Conservation (phyloP, 371 early-diverging fungal genomes). For the Dentiscutata heterogama region DNA sequence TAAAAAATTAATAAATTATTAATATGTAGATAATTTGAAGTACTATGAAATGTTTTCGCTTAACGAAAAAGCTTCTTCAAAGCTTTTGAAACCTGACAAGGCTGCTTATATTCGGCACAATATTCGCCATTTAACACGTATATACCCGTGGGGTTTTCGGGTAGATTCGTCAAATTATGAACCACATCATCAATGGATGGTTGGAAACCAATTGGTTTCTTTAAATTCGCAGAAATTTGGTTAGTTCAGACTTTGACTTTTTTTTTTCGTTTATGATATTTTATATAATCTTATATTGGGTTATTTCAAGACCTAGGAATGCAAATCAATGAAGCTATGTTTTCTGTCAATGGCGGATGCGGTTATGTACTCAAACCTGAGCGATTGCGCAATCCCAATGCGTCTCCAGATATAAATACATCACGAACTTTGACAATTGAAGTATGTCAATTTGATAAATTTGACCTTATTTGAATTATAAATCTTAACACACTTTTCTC, state of each 20-base stretch:
- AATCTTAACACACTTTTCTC: neutral
- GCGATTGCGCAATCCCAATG: slow-evolving; percentile 50
- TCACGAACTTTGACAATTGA: slow-evolving; percentile 12
- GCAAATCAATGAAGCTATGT: slow-evolving; percentile 82
- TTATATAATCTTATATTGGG: neutral
- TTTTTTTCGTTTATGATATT: neutral
- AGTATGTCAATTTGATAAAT: neutral
- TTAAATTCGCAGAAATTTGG: slow-evolving; percentile 82
- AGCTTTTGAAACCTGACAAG: slow-evolving; percentile 49
- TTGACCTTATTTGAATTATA: no score
- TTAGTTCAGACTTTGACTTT: slow-evolving; percentile 33
- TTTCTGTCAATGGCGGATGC: slow-evolving; percentile 66
- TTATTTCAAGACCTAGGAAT: slow-evolving; percentile 65
- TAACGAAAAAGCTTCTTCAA: slow-evolving; percentile 62
- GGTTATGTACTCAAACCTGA: slow-evolving; percentile 85
- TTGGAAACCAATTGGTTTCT: slow-evolving; percentile 85
- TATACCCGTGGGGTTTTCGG: slow-evolving; percentile 80
- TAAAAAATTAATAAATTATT: no score
- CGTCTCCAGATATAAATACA: neutral
- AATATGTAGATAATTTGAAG: slow-evolving; percentile 37
- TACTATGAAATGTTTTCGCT: slow-evolving; percentile 76
- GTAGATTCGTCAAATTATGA: slow-evolving; percentile 82
- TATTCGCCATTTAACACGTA: slow-evolving; percentile 64
- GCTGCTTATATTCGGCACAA: slow-evolving; percentile 59
- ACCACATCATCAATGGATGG: slow-evolving; percentile 80